phyloP scores from a whole-genome alignment of 768 basidiomycete species.

The Panellus pusillus region DNA sequence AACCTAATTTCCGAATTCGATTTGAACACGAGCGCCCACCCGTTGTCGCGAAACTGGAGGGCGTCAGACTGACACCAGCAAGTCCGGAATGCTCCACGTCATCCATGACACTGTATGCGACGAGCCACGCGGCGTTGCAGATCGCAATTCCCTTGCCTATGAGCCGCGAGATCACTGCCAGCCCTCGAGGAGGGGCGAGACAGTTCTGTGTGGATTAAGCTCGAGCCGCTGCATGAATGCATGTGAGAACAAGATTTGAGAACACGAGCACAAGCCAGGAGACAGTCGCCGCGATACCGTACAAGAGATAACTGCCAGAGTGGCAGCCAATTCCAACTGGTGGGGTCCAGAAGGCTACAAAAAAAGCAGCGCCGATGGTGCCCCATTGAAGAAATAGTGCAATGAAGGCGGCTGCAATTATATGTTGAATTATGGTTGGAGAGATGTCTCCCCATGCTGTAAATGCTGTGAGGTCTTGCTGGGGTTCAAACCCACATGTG shows the following conservation, averaged over 20 bases:
- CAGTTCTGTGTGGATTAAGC: not conserved
- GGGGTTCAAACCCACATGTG: not conserved
- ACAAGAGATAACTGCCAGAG: constrained; percentile 31
- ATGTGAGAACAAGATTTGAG: constrained; percentile 24
- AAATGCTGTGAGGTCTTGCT: not conserved
- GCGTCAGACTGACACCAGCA: constrained; percentile 22
- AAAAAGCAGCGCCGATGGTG: constrained; percentile 28
- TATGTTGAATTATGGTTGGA: not conserved
- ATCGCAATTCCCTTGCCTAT: constrained; percentile 13
- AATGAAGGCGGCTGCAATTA: constrained; percentile 26
- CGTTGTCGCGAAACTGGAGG: not conserved
- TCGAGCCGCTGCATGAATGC: constrained; percentile 9
- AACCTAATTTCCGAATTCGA: not conserved
- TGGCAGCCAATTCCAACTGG: constrained; percentile 32
- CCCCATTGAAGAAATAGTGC: constrained; percentile 31
- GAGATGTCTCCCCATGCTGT: not conserved
- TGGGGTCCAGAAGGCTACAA: constrained; percentile 24
- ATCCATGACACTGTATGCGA: constrained; percentile 14
- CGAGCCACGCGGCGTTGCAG: constrained; percentile 18
- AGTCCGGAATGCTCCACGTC: constrained; percentile 15
- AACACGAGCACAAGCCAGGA: constrained; percentile 31
- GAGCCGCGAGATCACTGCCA: constrained; percentile 10
- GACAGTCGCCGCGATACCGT: constrained; percentile 27
- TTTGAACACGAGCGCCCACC: constrained; percentile 14
- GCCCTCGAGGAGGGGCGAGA: not conserved